Conservation (phyloP, 2,329 filamentous ascomycete species). For the Verticillium nonalfalfae region DNA sequence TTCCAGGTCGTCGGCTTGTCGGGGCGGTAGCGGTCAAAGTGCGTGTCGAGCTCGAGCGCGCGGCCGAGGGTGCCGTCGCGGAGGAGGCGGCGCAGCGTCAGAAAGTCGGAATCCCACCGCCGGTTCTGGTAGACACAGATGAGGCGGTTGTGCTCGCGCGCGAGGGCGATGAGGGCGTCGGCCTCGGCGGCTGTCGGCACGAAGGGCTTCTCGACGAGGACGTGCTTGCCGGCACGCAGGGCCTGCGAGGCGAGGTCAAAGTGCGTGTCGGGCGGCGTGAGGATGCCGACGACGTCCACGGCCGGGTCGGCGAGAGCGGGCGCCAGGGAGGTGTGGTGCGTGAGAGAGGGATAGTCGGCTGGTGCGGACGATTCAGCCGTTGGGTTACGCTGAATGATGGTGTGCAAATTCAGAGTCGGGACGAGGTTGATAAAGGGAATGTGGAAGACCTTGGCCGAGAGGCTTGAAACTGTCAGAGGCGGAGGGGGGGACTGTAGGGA, state of each 20-base stretch:
- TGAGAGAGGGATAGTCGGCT: conserved; percentile 58
- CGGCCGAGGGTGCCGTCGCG: conserved; percentile 56
- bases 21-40: conserved; percentile 71
- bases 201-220: conserved; percentile 79
- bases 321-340: conserved; percentile 57
- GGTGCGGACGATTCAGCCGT: conserved; percentile 61
- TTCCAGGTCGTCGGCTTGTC: conserved; percentile 61
- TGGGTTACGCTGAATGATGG: conserved; percentile 70
- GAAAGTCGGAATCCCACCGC: conserved; percentile 72
- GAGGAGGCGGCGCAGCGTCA: conserved; percentile 60
- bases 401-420: conserved; percentile 60
- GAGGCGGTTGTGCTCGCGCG: conserved; percentile 41
- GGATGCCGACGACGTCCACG: conserved; percentile 65
- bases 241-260: conserved; percentile 58
- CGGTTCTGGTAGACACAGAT: conserved; percentile 72
- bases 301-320: conserved; percentile 58
- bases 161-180: conserved; percentile 50
- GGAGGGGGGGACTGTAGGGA: not conserved
- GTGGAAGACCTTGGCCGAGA: conserved; percentile 74
- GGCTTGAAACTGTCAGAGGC: conserved; percentile 22
- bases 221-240: conserved; percentile 66
- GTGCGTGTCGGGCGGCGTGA: conserved; percentile 67
- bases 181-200: conserved; percentile 66
- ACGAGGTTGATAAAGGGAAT: conserved; percentile 69
- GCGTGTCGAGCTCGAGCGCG: conserved; percentile 71